These are phyloP conservation scores for Rugonectria rugulosa DNA, from an alignment of 2,329 filamentous ascomycete genomes.

Conservation along the genomic window DNA sequence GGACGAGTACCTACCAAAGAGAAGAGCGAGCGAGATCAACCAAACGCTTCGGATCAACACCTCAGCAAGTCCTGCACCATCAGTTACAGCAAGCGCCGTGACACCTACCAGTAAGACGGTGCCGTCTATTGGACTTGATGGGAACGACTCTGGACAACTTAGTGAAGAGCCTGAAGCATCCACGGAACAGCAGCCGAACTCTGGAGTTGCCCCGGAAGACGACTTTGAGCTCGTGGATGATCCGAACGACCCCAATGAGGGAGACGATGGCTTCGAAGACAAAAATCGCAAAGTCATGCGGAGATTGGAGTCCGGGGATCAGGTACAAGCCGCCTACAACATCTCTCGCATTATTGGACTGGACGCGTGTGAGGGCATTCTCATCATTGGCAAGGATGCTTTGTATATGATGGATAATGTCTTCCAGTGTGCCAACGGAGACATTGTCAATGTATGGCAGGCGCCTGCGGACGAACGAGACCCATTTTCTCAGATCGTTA, in stretches of 20 bases:
- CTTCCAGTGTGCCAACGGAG: constrained; percentile 92
- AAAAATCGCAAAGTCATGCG: constrained; percentile 99
- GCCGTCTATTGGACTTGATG: constrained; percentile 33
- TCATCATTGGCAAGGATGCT: constrained; percentile 90
- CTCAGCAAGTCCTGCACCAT: constrained; percentile 29
- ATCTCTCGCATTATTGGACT: constrained; percentile 93
- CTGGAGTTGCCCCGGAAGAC: constrained; percentile 68
- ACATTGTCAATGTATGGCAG: constrained; percentile 96
- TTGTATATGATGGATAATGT: constrained; percentile 97
- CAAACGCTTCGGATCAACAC: constrained; percentile 47
- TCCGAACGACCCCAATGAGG: constrained; percentile 81
- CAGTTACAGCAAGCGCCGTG: constrained; percentile 26
- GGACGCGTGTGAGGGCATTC: constrained; percentile 90
- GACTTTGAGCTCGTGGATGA: constrained; percentile 97
- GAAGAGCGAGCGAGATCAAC: constrained; percentile 62
- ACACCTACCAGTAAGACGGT: constrained; percentile 25
- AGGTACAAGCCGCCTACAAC: constrained; percentile 94
- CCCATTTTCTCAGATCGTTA: constrained; percentile 93
- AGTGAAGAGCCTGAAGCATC: constrained; percentile 36
- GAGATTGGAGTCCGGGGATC: constrained; percentile 86
- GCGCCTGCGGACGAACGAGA: constrained; percentile 92
- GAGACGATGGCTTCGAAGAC: constrained; percentile 84
- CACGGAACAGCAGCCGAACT: constrained; percentile 29
- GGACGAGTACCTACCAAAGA: constrained; percentile 85
- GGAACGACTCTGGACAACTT: constrained; percentile 28